These are phyloP conservation scores for Nicotiana knightiana DNA, from an alignment of 257 asterid species.

Conservation along the genomic window DNA sequence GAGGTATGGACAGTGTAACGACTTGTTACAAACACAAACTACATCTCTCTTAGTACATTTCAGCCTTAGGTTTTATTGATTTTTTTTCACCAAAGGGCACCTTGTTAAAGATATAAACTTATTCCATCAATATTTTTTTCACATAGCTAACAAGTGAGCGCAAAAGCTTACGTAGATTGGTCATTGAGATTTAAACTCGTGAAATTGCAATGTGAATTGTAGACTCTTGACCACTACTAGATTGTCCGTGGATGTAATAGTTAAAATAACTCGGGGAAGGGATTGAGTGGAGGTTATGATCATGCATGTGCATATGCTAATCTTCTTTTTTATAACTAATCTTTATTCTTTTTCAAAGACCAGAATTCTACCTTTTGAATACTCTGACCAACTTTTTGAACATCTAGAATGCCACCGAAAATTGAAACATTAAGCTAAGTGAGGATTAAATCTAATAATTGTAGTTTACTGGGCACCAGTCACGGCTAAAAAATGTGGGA, in stretches of 20 bases:
- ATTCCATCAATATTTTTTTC: neutral
- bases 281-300: neutral
- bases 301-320: neutral
- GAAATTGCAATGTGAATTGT: neutral
- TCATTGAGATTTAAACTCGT: neutral
- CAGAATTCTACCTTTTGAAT: neutral
- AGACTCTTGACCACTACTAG: neutral
- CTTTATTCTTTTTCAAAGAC: neutral
- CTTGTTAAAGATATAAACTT: neutral
- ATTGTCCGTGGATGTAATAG: neutral
- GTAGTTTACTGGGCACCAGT: neutral
- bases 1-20: neutral
- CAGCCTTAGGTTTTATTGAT: neutral
- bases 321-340: neutral
- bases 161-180: neutral
- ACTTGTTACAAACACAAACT: neutral
- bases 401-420: constrained; percentile 3
- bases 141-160: neutral
- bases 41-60: neutral
- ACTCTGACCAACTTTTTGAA: neutral
- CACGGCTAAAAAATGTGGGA: neutral
- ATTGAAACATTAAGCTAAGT: neutral
- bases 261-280: neutral
- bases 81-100: neutral
- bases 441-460: neutral